Evolutionary conservation across 2,329 filamentous ascomycete species (phyloP), one percentile per base, ranked within the genome.

Genomic region (Fusarium falciforme): DNA sequence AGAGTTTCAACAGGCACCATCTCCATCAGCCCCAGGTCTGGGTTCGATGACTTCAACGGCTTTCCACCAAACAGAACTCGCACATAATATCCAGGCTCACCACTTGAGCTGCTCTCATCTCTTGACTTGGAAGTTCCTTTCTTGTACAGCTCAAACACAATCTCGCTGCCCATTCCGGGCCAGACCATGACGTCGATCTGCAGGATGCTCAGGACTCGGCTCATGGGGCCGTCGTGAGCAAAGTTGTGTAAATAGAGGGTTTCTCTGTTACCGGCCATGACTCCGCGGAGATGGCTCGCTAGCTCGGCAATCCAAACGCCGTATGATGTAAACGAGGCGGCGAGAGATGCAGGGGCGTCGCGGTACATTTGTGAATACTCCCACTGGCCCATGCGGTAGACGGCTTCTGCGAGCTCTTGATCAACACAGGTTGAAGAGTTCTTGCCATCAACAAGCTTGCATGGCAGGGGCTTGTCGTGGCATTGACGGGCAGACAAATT

Each of bases 351-450:
- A 0, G 87, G 83, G 0, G 89, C 85, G 75, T 93, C 92, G 64
- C 94, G 92, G 82, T 94, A 94, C 63, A 94, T 89, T 78, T 92
- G 93, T 16, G 89, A 91, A 84, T 96, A 96, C 81, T 96, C 94
- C 86, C 93, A 96, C 75, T 95, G 87, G 0, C 93, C 94, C 1
- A 95, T 82, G 9, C 94, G 88, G 80, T 94, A 96, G 9, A 95
- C 93, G 1, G 88, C 83, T 67, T 96, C 86, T 3, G 93, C 91
- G 49, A 91, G 84, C 0, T 83, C 81, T 75, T 91, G 90, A 4
- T 88, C 88, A 44, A 95, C 84, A 78, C 94, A 96, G 0, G 84
- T 82, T 0, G 83, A 83, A 62, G 87, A 86, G 70, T 87, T 87
- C 63, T 76, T 76, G 72, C 82, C 82, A 66, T 81, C 72, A 20